A percentile compares a stretch with the other conserved stretches of the same genome.
phyloP scores from a whole-genome alignment of 2,329 filamentous ascomycete genomes.

The Colletotrichum ledebouriae region DNA sequence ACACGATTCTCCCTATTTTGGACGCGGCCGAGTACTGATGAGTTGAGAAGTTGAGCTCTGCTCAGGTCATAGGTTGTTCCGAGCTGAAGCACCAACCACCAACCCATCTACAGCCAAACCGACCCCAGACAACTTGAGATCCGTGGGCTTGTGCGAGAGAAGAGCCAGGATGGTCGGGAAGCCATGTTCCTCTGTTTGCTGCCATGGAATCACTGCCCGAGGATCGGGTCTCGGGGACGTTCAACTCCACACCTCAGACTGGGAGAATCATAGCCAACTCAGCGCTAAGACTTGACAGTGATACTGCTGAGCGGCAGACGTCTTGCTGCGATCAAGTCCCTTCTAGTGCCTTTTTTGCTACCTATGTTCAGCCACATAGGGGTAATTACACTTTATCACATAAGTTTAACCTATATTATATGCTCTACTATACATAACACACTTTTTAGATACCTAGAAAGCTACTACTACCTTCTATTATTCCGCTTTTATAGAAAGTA shows the following conservation, averaged over 20 bases:
- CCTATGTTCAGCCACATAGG: too few species aligned
- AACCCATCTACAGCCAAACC: slow-evolving; percentile 4
- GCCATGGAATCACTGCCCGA: slow-evolving; percentile 5
- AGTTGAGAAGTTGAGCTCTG: neutral
- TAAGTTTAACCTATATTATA: too few species aligned
- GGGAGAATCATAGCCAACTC: neutral
- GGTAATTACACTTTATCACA: too few species aligned
- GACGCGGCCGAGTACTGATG: neutral
- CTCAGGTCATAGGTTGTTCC: neutral
- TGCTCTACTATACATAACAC: too few species aligned
- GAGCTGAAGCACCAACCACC: neutral
- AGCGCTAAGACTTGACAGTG: slow-evolving; percentile 32
- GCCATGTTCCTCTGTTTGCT: neutral
- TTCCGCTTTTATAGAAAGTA: too few species aligned
- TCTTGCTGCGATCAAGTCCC: neutral
- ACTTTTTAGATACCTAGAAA: too few species aligned
- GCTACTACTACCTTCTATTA: too few species aligned
- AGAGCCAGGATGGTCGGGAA: neutral
- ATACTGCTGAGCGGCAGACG: slow-evolving; percentile 2
- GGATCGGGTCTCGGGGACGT: slow-evolving; percentile 34
- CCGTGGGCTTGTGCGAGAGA: neutral
- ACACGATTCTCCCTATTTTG: neutral
- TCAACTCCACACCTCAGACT: neutral
- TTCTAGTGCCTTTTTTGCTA: too few species aligned
- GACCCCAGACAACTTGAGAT: slow-evolving; percentile 7